A percentile compares a stretch with the other conserved stretches of the same genome.
These are phyloP conservation scores for Diaporthe citriasiana DNA, from an alignment of 2,329 filamentous ascomycete species.

Conservation along the genomic window DNA sequence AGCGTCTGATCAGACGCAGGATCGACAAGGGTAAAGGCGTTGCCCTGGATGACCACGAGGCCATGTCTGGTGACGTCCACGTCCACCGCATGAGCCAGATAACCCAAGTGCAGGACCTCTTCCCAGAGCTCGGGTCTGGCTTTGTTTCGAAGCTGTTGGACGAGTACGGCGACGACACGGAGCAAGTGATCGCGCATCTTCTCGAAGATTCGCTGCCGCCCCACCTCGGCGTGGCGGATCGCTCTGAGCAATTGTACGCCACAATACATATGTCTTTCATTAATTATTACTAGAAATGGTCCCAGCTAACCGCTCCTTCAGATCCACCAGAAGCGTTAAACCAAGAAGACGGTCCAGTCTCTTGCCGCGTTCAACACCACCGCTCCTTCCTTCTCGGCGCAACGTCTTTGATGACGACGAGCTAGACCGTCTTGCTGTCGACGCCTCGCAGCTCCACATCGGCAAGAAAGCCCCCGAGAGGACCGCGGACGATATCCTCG, in stretches of 20 bases:
- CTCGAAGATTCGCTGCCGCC: conserved; percentile 82
- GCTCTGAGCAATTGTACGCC: conserved; percentile 73
- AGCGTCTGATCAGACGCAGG: conserved; percentile 66
- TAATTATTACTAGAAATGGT: conserved; percentile 18
- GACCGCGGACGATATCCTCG: conserved; percentile 80
- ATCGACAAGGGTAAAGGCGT: conserved; percentile 76
- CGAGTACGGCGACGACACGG: conserved; percentile 82
- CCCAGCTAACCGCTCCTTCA: conserved; percentile 47
- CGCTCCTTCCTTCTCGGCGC: conserved; percentile 69
- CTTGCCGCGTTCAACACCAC: conserved; percentile 72
- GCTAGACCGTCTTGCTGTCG: conserved; percentile 78
- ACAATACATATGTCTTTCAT: conserved; percentile 10
- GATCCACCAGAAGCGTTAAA: conserved; percentile 46
- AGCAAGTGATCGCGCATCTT: conserved; percentile 84
- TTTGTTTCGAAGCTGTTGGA: conserved; percentile 86
- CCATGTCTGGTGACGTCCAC: conserved; percentile 69
- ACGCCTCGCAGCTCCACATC: conserved; percentile 79
- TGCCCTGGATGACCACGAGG: conserved; percentile 53
- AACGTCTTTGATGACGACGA: conserved; percentile 88
- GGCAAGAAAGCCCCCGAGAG: conserved; percentile 76
- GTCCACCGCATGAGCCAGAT: conserved; percentile 88
- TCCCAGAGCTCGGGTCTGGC: conserved; percentile 86
- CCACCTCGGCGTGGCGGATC: conserved; percentile 75
- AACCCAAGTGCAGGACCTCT: conserved; percentile 92
- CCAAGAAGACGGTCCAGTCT: conserved; percentile 54